Percentiles rank a stretch among this genome's conserved stretches.
phyloP scores from a whole-genome alignment of 2,329 filamentous ascomycete genomes.

The Nemania serpens region DNA sequence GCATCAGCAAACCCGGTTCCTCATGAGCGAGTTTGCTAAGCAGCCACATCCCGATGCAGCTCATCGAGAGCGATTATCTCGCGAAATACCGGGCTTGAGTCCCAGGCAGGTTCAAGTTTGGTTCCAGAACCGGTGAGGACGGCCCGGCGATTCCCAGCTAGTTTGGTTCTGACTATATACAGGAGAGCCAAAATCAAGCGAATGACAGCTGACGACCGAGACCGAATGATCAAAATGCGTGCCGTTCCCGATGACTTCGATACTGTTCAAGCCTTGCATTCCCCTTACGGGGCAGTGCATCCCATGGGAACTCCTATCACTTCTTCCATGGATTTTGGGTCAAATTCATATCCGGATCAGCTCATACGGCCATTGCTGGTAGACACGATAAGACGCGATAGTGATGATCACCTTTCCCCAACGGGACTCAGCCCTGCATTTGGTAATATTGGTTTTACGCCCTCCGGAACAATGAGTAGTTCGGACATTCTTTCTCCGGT shows the following conservation, averaged over 20 bases:
- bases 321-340: conserved; percentile 54
- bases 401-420: conserved; percentile 69
- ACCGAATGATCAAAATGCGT: conserved; percentile 73
- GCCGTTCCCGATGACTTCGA: conserved; percentile 73
- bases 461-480: conserved; percentile 53
- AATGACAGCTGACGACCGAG: conserved; percentile 70
- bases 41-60: conserved; percentile 93
- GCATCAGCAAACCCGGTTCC: conserved; percentile 93
- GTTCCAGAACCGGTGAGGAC: conserved; percentile 90
- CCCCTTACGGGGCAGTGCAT: conserved; percentile 66
- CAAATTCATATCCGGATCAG: conserved; percentile 59
- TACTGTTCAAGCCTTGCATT: conserved; percentile 70
- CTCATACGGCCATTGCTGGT: conserved; percentile 72
- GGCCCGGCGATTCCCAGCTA: conserved; percentile 24
- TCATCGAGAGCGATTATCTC: conserved; percentile 82
- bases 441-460: conserved; percentile 67
- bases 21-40: conserved; percentile 96
- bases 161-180: conserved; percentile 30
- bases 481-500: conserved; percentile 63
- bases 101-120: conserved; percentile 95
- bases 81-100: conserved; percentile 89
- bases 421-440: conserved; percentile 70
- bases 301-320: conserved; percentile 54
- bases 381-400: conserved; percentile 66
- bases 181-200: conserved; percentile 75